Evolutionary conservation across 176 grass and related monocot species (phyloP).

Genomic region (Hordeum marinum): DNA sequence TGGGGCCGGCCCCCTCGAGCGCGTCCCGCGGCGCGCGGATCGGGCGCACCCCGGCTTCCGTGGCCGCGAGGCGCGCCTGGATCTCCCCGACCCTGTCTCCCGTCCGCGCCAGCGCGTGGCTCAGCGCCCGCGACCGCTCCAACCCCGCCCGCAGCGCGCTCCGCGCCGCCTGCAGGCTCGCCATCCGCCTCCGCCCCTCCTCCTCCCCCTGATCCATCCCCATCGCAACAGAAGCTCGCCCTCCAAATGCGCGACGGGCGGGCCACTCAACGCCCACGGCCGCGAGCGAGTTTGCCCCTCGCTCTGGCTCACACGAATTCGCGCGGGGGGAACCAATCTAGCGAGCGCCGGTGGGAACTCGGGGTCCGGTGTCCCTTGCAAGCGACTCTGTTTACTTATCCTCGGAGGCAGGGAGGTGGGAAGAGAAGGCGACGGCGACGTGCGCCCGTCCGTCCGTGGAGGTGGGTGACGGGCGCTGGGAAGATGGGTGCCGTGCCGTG

Average conservation of each 20-base stretch:
- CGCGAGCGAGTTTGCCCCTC: neutral
- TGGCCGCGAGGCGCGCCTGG: conserved; percentile 41
- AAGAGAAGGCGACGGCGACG: neutral
- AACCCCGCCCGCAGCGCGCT: conserved; percentile 34
- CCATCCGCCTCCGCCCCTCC: neutral
- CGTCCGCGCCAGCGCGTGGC: conserved; percentile 27
- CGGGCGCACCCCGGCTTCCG: conserved; percentile 60
- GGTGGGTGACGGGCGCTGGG: conserved; percentile 28
- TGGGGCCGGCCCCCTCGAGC: conserved; percentile 28
- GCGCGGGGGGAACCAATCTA: neutral
- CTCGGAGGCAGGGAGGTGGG: neutral
- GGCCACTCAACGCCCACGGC: too few species aligned
- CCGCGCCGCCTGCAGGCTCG: conserved; percentile 44
- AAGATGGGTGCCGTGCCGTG: neutral
- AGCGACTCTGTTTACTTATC: neutral
- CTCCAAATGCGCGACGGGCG: neutral
- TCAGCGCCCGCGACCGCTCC: conserved; percentile 40
- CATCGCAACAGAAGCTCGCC: neutral
- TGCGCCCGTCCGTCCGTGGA: neutral
- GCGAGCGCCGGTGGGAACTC: too few species aligned
- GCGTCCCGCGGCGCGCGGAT: conserved; percentile 58
- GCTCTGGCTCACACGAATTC: neutral
- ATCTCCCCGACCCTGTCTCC: conserved; percentile 37
- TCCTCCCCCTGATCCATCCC: neutral
- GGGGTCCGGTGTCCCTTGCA: neutral